These are phyloP conservation scores for Bacidia gigantensis DNA, from an alignment of 495 filamentous ascomycete genomes.

Conservation along the genomic window DNA sequence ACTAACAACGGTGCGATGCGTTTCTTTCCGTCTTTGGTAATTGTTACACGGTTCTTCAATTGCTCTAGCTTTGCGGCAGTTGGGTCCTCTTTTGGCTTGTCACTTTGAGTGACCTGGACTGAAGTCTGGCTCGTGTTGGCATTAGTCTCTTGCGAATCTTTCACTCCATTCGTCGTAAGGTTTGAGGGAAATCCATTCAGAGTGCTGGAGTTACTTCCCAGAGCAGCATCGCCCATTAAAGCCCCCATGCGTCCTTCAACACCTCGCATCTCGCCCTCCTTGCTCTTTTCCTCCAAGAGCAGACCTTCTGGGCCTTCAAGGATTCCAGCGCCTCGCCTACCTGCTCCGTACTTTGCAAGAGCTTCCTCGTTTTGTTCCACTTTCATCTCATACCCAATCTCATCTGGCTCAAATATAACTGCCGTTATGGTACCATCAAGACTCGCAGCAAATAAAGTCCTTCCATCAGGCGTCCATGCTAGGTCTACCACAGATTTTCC, in stretches of 20 bases:
- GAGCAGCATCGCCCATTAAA: constrained; percentile 70
- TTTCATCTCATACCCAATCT: constrained; percentile 58
- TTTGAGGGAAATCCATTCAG: constrained; percentile 21
- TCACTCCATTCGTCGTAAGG: constrained; percentile 15
- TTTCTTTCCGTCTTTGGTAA: constrained; percentile 96
- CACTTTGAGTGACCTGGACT: constrained; percentile 5
- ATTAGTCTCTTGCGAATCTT: constrained; percentile 3
- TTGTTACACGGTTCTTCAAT: constrained; percentile 78
- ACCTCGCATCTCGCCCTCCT: constrained; percentile 72
- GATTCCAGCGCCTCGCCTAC: constrained; percentile 71
- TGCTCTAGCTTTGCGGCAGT: constrained; percentile 57
- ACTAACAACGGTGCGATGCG: constrained; percentile 84
- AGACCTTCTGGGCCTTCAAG: constrained; percentile 81
- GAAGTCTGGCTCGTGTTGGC: constrained; percentile 3
- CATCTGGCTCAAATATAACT: constrained; percentile 55
- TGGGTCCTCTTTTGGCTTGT: constrained; percentile 45
- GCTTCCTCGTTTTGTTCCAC: constrained; percentile 83
- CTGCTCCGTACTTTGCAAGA: constrained; percentile 81
- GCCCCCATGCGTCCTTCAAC: constrained; percentile 94
- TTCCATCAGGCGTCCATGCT: constrained; percentile 88
- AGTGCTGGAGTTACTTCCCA: constrained; percentile 7
- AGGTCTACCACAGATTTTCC: constrained; percentile 87
- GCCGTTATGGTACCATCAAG: constrained; percentile 78
- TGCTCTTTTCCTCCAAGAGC: constrained; percentile 79
- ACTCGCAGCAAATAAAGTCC: constrained; percentile 69